Base-by-base conservation (phyloP, 345 rosid genomes). In the Lepidium africanum region DNA sequence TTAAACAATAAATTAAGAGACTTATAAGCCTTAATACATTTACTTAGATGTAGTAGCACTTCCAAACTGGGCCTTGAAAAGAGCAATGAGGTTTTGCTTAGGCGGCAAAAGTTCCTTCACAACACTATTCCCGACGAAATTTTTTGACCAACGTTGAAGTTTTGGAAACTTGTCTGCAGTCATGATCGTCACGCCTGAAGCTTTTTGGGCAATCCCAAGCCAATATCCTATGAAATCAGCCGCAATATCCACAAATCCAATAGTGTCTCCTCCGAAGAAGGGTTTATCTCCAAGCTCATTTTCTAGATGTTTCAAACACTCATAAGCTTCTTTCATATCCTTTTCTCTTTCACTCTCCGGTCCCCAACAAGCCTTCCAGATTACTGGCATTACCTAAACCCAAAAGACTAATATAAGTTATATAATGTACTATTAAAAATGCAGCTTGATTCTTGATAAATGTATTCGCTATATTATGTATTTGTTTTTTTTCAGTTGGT, bases 231-330 rank as follows among this genome's bases (percentile, higher is more conserved):
- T 16, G 64, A 80, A 75, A 71, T 54, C 74, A 11, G 79, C 85
- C 2, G 43, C 83, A 23, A 88, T 83, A 57, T 88, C 96, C 37
- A 86, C 85, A 33, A 79, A 39, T 10, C 90, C 91, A 27, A 84
- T 75, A 5, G 25, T 81, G 10, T 88, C 87, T 41, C 89, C 87
- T 41, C 96, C 91, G 5, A 88, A 83, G 78, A 82, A 83, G 55
- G 2, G 83, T 67, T 78, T 84, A 33, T 77, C 77, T 30, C 58
- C 74, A 21, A 86, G 84, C 74, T 86, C 85, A 32, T 77, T 73
- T 69, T 84, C 96, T 0, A 88, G 79, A 4, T 11, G 19, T 70
- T 65, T 78, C 39, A 86, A 75, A 71, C 69, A 25, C 13, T 74
- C 76, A 3, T 3, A 3, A 8, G 83, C 84, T 71, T 84, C 90